Conservation (phyloP, 176 grass and related monocot genomes). For the Rhynchospora tenuis region DNA sequence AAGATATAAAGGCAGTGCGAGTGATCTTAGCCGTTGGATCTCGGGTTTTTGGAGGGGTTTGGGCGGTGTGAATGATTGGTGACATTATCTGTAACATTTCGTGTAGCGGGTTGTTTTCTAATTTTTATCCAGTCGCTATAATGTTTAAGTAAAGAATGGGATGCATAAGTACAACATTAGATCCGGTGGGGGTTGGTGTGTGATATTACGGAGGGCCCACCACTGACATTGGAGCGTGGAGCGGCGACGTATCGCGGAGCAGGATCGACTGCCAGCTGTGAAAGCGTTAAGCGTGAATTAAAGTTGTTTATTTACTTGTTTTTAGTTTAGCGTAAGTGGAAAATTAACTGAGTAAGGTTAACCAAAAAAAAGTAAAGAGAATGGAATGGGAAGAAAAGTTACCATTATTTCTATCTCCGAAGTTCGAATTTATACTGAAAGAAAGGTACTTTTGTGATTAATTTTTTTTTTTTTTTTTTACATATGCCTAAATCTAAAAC, state of each 20-base stretch:
- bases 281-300: background rate
- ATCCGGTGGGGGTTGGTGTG: conserved; percentile 16
- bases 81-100: background rate
- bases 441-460: no score
- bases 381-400: no score
- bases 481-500: no score
- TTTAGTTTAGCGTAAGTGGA: background rate
- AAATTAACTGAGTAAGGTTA: no score
- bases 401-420: no score
- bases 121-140: background rate
- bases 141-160: background rate
- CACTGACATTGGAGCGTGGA: background rate
- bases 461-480: no score
- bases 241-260: background rate
- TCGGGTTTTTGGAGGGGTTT: conserved; percentile 25
- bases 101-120: background rate
- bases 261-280: no score
- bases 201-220: conserved; percentile 3
- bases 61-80: conserved; percentile 21
- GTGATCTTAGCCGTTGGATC: background rate
- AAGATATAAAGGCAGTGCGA: background rate
- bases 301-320: no score
- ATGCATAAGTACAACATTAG: background rate
- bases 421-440: no score
- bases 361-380: no score